Base-by-base conservation (phyloP, 2,329 filamentous ascomycete species). In the Trichoderma gracile region DNA sequence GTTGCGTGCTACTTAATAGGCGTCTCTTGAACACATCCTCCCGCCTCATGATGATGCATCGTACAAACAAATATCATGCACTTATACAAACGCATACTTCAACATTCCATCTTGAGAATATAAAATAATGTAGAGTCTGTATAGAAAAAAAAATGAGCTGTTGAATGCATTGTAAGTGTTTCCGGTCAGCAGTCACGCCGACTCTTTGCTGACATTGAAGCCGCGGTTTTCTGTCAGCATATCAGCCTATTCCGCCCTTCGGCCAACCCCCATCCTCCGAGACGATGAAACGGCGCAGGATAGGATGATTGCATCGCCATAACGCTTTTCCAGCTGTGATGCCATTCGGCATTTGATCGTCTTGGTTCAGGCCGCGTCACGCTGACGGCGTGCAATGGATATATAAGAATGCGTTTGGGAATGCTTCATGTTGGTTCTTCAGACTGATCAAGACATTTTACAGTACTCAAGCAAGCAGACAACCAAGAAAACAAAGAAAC, bases 321-420 rank as follows among this genome's bases (percentile, higher is more conserved):
- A 3, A 8, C 38, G 33, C 19, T 21, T 42, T n/a, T 54, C 38
- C 58, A 46, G 23, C 25, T 52, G 33, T 25, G 15, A 25, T 52
- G n/a, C 15, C 15, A 46, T n/a, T 45, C 47, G 57, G 57, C 47
- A 2, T 43, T 60, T 60, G 12, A 43, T 5, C 30, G 23, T 19
- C 33, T 62, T 54, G 8, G 58, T 62, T 10, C 58, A 54, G 14
- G 49, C 58, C 58, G 58, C 58, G 58, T 62, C 58, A 62, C 58
- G 58, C 58, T 62, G 58, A 62, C 58, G 9, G 14, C 9, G 49
- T 46, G 30, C 30, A 30, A 30, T 15, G 38, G 42, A 46, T 53
- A 54, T 62, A 62, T 62, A 62, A 62, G 19, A 54, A 46, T 38
- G 58, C 17, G 15, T 7, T 46, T 17, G 47, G 15, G 58, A 46